phyloP scores from a whole-genome alignment of 495 filamentous ascomycete genomes.

The Penicillium psychrofluorescens region DNA sequence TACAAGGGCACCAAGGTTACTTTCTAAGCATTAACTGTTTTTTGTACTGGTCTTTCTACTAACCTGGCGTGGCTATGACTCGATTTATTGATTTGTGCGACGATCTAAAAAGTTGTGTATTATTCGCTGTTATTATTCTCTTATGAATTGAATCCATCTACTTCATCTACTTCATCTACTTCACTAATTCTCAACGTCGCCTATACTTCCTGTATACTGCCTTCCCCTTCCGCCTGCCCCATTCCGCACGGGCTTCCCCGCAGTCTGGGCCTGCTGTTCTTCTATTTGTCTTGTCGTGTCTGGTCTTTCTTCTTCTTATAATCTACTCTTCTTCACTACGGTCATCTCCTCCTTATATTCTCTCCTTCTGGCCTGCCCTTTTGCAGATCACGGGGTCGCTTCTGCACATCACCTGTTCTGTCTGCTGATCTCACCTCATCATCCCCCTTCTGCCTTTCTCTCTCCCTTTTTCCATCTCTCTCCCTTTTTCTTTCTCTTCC shows the following conservation, averaged over 20 bases:
- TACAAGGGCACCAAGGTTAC: conserved; percentile 91
- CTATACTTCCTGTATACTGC: too few species aligned
- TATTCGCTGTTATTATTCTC: not conserved
- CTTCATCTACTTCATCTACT: too few species aligned
- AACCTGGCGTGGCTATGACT: not conserved
- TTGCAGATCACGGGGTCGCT: not conserved
- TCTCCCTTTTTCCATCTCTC: conserved; percentile 1
- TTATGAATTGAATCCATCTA: too few species aligned
- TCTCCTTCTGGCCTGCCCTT: not conserved
- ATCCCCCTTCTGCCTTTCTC: conserved; percentile 3
- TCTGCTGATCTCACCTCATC: conserved; percentile 23
- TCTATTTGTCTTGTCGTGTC: not conserved
- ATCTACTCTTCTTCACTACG: not conserved
- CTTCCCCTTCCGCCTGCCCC: too few species aligned
- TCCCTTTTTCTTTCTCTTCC: not conserved
- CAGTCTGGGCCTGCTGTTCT: conserved; percentile 1
- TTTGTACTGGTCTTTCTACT: conserved; percentile 10
- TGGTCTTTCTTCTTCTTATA: conserved; percentile 1
- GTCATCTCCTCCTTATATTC: not conserved
- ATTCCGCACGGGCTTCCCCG: too few species aligned
- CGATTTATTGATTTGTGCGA: too few species aligned
- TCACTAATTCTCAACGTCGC: too few species aligned
- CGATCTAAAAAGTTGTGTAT: conserved; percentile 5
- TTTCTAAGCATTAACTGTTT: conserved; percentile 51
- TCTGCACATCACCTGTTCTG: conserved; percentile 20